Conservation (phyloP, 108 stramenopile species). For the Schizochytrium sp. region DNA sequence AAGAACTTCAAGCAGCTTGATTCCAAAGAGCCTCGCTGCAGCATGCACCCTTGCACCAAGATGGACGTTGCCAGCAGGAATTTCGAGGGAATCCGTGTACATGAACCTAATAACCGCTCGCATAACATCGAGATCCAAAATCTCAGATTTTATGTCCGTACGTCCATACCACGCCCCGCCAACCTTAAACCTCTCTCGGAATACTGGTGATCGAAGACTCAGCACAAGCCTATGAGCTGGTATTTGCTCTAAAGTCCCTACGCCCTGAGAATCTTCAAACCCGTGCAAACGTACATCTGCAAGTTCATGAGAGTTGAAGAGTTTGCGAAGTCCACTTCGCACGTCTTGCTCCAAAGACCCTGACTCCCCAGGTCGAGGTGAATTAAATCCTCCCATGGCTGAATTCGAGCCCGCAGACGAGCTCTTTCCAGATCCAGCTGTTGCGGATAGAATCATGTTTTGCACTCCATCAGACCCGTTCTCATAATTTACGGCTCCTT, state of each 20-base stretch:
- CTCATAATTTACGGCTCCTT: no score
- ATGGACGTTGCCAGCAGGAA: conserved; percentile 4
- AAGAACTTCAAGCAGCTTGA: background rate
- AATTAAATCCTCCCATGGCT: no score
- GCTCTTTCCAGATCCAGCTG: no score
- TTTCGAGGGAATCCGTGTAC: conserved; percentile 57
- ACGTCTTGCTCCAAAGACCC: conserved; percentile 44
- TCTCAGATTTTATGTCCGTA: conserved; percentile 23
- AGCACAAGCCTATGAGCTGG: conserved; percentile 24
- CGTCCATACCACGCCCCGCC: conserved; percentile 3
- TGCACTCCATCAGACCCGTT: no score
- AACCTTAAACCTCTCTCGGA: background rate
- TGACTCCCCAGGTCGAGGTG: no score
- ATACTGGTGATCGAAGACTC: background rate
- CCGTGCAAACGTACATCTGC: conserved; percentile 45
- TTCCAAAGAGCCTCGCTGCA: conserved; percentile 8
- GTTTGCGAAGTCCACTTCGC: conserved; percentile 16
- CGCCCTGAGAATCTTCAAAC: background rate
- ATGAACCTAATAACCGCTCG: conserved; percentile 47
- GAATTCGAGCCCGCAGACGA: no score
- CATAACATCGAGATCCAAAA: background rate
- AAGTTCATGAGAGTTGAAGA: conserved; percentile 39
- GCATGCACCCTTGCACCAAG: conserved; percentile 10
- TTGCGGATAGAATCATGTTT: no score
- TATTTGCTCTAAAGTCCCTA: background rate